Evolutionary conservation across 2,329 filamentous ascomycete genomes (phyloP).

Genomic region (Nigrograna mackinnonii): DNA sequence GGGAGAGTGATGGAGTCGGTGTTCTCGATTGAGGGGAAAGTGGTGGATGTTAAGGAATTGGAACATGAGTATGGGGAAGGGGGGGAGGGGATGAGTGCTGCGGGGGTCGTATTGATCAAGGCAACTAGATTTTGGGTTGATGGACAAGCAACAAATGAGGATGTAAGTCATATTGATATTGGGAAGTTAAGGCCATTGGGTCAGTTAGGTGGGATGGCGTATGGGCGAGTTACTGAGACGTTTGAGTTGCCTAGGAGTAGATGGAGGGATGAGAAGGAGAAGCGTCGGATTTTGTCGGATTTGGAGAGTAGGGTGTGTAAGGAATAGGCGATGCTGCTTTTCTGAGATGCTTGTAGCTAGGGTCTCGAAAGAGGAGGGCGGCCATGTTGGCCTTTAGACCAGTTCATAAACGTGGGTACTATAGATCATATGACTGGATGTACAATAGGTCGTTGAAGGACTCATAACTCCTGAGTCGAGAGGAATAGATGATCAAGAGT

Average conservation of each 20-base stretch:
- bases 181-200: slow-evolving; percentile 71
- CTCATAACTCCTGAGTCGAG: no score
- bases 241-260: slow-evolving; percentile 14
- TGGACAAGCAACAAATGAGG: slow-evolving; percentile 79
- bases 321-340: no score
- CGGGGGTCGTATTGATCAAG: slow-evolving; percentile 66
- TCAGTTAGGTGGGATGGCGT: slow-evolving; percentile 80
- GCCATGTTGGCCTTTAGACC: no score
- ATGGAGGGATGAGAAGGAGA: neutral
- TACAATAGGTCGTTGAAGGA: no score
- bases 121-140: slow-evolving; percentile 82
- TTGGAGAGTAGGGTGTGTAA: no score
- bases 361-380: no score
- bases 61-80: slow-evolving; percentile 56
- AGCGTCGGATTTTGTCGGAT: neutral
- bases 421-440: no score
- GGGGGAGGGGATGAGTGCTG: slow-evolving; percentile 70
- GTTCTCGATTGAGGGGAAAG: slow-evolving; percentile 74
- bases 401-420: no score
- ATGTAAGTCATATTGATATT: slow-evolving; percentile 71
- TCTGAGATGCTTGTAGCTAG: no score
- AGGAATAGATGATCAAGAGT: no score
- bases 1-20: slow-evolving; percentile 77
- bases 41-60: slow-evolving; percentile 73
- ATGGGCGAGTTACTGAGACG: slow-evolving; percentile 49